Evolutionary conservation across 768 basidiomycete species (phyloP), one percentile per base, ranked within the genome.

Genomic region (Chalciporus pseudorubinellus): DNA sequence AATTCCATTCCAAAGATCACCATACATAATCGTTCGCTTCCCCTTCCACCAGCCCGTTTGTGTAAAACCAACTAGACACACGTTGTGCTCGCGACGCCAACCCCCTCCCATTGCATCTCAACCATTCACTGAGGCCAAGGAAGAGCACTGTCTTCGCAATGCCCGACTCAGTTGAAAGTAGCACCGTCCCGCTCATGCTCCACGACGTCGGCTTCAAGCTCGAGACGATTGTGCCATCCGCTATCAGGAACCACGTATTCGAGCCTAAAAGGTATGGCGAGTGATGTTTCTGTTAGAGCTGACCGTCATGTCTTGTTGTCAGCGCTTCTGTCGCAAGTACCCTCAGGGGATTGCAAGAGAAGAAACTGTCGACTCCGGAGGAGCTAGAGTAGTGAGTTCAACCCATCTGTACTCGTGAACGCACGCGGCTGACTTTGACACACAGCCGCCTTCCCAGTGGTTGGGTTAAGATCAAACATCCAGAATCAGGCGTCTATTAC

Each of bases 401-500:
- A 1, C 10, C 12, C 13, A 12, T 11, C 24, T 26, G 1, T 24
- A 26, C 26, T 7, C 26, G 14, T 16, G n/a, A 40, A n/a, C 38
- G 12, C 1, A 18, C 2, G 16, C n/a, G 19, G 21, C 21, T 55
- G 49, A 65, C 42, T 6, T 6, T 14, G 39, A n/a, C 16, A 14
- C 10, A 9, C 10, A 39, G 28, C 7, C 59, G 59, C 19, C 48
- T 54, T 36, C 56, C 61, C 5, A 10, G 14, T 10, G 70, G 59
- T 14, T 73, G 72, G 72, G 34, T 20, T n/a, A 55, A 40, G 48
- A 31, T 64, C 41, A 55, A 44, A 14, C 70, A 73, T 46, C 69
- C 66, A 10, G 72, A 73, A 16, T 60, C 57, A n/a, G 69, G 65
- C 13, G 55, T 58, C 11, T 70, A 67, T 36, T 74, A 67, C 46